Conservation (phyloP, 108 stramenopile species). For the Cylindrotheca fusiformis region DNA sequence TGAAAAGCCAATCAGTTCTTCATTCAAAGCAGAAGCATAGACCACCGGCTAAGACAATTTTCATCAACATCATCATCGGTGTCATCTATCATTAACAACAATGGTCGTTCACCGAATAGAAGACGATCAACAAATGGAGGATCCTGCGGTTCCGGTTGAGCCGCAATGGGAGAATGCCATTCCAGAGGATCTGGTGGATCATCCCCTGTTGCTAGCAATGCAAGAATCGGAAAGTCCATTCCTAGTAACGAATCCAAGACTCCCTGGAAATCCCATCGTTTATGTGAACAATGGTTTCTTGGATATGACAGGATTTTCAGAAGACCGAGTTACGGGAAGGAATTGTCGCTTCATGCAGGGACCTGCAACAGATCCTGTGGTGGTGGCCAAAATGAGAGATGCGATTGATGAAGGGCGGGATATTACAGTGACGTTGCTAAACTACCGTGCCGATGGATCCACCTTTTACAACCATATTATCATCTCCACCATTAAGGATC, state of each 20-base stretch:
- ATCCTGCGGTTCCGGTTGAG: not conserved
- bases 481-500: constrained; percentile 51
- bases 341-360: constrained; percentile 88
- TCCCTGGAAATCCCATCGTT: constrained; percentile 30
- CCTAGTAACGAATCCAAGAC: not conserved
- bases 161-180: not conserved
- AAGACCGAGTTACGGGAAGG: constrained; percentile 62
- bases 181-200: not conserved
- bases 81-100: too few relatives aligned
- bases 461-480: constrained; percentile 87
- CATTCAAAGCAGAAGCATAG: too few relatives aligned
- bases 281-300: constrained; percentile 53
- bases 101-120: too few relatives aligned
- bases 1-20: too few relatives aligned
- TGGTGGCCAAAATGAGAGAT: constrained; percentile 64
- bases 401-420: constrained; percentile 68
- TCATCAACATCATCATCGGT: too few relatives aligned
- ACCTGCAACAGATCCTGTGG: constrained; percentile 69
- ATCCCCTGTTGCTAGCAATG: not conserved
- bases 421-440: constrained; percentile 70
- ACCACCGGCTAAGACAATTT: too few relatives aligned
- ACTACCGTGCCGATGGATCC: constrained; percentile 80
- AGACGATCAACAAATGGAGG: too few relatives aligned
- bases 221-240: not conserved
- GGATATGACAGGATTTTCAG: constrained; percentile 72